Base-by-base conservation (phyloP, 192 early-diverging fungal species). In the Backusella westeae region DNA sequence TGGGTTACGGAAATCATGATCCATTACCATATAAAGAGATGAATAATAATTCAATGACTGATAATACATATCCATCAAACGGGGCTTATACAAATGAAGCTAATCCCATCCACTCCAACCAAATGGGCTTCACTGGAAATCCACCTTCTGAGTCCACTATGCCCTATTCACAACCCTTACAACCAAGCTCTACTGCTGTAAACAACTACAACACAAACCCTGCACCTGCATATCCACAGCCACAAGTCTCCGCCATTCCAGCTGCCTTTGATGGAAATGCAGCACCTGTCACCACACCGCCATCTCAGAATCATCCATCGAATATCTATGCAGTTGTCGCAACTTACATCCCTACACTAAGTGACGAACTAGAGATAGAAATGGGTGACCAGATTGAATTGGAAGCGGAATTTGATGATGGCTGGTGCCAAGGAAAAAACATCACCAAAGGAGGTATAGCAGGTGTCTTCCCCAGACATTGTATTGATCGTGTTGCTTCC, bases 391-490 rank as follows among this genome's bases (percentile, higher is more conserved):
- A 84, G 7, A 83, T 90, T 34, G 82, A 85, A 6, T 81, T 90
- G 29, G 63, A 87, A 15, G 79, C 80, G 38, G 85, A 86, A 65
- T 90, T 85, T 66, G 89, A 90, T 74, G 89, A 90, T 79, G 89
- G 89, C 10, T 90, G 89, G 89, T 85, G 85, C 71, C 80, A 83
- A 53, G 89, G 86, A 35, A 69, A 85, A 21, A 90, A 90, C 69
- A 75, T 86, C 46, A 78, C 86, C n/a, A 82, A 81, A 14, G 82
- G 78, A 3, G 79, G 82, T 39, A 67, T 72, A 32, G 77, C 83
- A 66, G 89, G 89, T 63, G 87, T 88, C 4, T 88, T 90, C 84
- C 89, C 89, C 15, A 77, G 82, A 53, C 85, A 87, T 56, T 88
- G 87, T 71, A 76, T 88, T 34, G 84, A 89, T 29, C 68, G 70